phyloP scores from a whole-genome alignment of 176 grass and related monocot species.

The bread wheat (Triticum aestivum) region IWGSC_CS_RefSeq_v2.1 NC_057811.1:179271831-179272330 shows the following conservation, averaged over 20 bases:
- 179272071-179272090: not conserved
- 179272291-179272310: no score
- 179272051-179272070: no score
- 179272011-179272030: not conserved
- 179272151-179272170: no score
- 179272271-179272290: no score
- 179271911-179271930: not conserved
- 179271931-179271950: slow-evolving; percentile 14
- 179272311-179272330: no score
- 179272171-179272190: no score
- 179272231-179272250: no score
- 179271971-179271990: not conserved
- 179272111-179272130: no score
- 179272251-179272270: no score
- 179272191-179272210: no score
- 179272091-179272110: not conserved
- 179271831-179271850: slow-evolving; percentile 1
- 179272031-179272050: not conserved
- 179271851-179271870: not conserved
- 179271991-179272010: not conserved
- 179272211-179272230: no score
- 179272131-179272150: no score
- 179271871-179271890: not conserved
- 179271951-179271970: not conserved
- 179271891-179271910: not conserved